phyloP scores from a whole-genome alignment of 2,329 filamentous ascomycete genomes.

The Catunica adiposa region DNA sequence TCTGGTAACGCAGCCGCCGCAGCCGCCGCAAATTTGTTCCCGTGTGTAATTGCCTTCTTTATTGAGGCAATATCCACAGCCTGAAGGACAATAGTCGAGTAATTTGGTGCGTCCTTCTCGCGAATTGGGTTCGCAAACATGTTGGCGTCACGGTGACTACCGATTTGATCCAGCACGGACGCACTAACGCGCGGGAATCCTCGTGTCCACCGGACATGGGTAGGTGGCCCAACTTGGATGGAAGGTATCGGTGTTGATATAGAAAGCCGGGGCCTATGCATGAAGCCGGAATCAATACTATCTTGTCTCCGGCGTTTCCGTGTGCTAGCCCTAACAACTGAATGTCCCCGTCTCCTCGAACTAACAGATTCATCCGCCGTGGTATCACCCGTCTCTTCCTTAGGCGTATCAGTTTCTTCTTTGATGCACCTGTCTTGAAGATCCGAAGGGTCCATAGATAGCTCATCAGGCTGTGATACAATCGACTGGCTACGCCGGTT shows the following conservation, averaged over 20 bases:
- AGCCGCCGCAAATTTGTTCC: conserved; percentile 47
- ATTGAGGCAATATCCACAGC: conserved; percentile 67
- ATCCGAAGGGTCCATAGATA: conserved; percentile 27
- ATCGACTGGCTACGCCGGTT: conserved; percentile 30
- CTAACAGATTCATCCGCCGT: conserved; percentile 36
- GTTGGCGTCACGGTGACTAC: conserved; percentile 60
- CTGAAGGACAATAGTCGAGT: conserved; percentile 54
- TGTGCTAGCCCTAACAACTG: conserved; percentile 24
- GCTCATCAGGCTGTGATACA: conserved; percentile 31
- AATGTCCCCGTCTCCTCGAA: conserved; percentile 24
- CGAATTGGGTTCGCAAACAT: conserved; percentile 64
- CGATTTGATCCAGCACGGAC: conserved; percentile 59
- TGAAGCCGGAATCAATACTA: conserved; percentile 24
- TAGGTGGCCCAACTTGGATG: conserved; percentile 29
- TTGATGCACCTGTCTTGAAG: conserved; percentile 32
- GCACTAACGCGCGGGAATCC: conserved; percentile 58
- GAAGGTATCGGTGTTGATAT: conserved; percentile 24
- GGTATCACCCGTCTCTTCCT: conserved; percentile 39
- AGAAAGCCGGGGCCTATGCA: conserved; percentile 22
- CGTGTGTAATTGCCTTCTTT: conserved; percentile 56
- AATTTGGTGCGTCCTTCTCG: conserved; percentile 59
- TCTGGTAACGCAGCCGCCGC: conserved; percentile 44
- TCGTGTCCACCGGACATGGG: conserved; percentile 58
- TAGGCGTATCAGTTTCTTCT: conserved; percentile 41
- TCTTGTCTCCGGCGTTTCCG: conserved; percentile 43